Evolutionary conservation across 306 rosid genomes (phyloP).

Genomic region (Rosa lucieae): DNA sequence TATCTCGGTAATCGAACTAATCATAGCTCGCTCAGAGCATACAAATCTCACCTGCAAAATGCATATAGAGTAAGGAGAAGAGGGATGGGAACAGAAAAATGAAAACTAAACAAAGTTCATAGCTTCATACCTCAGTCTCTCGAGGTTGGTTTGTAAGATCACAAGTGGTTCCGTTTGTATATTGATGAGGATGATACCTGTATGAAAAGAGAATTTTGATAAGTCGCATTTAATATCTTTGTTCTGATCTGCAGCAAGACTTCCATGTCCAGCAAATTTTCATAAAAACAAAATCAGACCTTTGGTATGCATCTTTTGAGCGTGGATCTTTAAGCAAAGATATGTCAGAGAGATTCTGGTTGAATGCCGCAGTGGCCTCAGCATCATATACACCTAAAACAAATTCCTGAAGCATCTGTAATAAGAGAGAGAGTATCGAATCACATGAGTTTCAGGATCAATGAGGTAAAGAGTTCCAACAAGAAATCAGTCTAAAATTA

Average conservation of each 20-base stretch:
- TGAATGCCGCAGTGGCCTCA: conserved; percentile 74
- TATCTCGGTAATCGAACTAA: conserved; percentile 87
- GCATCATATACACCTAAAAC: conserved; percentile 77
- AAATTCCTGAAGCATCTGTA: conserved; percentile 80
- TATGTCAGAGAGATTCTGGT: conserved; percentile 83
- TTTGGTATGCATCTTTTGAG: conserved; percentile 90
- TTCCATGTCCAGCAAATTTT: background rate
- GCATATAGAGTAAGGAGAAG: conserved; percentile 11
- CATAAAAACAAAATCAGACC: conserved; percentile 46
- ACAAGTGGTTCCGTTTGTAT: conserved; percentile 83
- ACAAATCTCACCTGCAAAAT: conserved; percentile 82
- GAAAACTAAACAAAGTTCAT: conserved; percentile 4
- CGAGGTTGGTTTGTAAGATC: conserved; percentile 91
- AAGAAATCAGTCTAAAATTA: background rate
- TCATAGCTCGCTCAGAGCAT: conserved; percentile 82
- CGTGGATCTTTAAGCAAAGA: conserved; percentile 91
- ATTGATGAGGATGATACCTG: conserved; percentile 54
- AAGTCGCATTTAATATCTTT: background rate
- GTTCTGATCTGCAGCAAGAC: background rate
- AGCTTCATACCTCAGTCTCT: conserved; percentile 75
- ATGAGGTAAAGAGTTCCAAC: conserved; percentile 1
- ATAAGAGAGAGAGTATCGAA: conserved; percentile 10
- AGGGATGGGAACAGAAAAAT: conserved; percentile 12
- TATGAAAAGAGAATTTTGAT: background rate
- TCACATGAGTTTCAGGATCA: conserved; percentile 24